phyloP scores from a whole-genome alignment of 2,329 filamentous ascomycete species.

The Penicillium sclerotiorum region DNA sequence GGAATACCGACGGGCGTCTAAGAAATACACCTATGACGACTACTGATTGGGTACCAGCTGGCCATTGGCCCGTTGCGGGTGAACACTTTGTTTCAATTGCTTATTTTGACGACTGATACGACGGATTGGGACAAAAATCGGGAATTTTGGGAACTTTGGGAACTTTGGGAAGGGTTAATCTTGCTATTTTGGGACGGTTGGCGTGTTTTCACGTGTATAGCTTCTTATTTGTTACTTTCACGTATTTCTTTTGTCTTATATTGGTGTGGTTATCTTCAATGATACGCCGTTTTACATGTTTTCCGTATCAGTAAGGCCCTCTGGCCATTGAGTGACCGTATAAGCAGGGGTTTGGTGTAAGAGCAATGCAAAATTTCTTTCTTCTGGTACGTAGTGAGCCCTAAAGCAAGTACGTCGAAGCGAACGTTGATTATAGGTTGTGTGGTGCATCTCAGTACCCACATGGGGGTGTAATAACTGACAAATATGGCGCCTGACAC shows the following conservation, averaged over 20 bases:
- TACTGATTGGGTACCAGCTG: slow-evolving; percentile 22
- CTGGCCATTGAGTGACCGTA: not conserved
- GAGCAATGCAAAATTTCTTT: not conserved
- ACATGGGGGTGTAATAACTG: not conserved
- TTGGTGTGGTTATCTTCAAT: slow-evolving; percentile 6
- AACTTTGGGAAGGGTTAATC: slow-evolving; percentile 16
- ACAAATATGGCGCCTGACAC: not conserved
- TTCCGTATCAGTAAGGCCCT: not conserved
- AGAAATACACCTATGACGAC: slow-evolving; percentile 44
- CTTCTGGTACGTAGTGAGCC: not conserved
- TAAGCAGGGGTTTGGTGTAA: not conserved
- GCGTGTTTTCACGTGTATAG: slow-evolving; percentile 16
- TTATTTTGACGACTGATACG: slow-evolving; percentile 26
- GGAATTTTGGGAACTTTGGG: no score
- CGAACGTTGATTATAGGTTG: not conserved
- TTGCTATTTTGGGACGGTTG: slow-evolving; percentile 15
- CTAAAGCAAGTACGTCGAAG: not conserved
- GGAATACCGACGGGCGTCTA: slow-evolving; percentile 47
- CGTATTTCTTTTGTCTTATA: not conserved
- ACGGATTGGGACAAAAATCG: slow-evolving; percentile 23
- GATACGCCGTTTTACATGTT: slow-evolving; percentile 17
- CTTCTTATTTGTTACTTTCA: no score
- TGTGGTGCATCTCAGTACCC: not conserved
- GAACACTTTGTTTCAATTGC: slow-evolving; percentile 5
- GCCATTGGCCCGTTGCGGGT: not conserved